A percentile compares a stretch with the other conserved stretches of the same genome.
Evolutionary conservation across 2,329 filamentous ascomycete genomes (phyloP).

Genomic region (Penicillium sp.): DNA sequence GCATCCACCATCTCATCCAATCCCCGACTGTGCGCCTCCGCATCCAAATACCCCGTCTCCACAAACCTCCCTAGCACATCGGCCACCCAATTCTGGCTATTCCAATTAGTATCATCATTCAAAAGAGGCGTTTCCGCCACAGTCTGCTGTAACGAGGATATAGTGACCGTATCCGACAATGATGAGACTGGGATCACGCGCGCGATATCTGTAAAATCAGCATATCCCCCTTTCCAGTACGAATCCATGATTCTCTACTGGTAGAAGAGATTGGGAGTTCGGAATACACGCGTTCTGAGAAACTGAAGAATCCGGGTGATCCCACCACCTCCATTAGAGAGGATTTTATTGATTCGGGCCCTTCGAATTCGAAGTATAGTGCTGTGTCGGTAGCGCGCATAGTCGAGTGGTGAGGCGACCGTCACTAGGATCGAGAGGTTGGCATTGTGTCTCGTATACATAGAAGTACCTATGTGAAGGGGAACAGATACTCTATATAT

Average conservation of each 20-base stretch:
- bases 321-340: conserved; percentile 16
- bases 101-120: conserved; percentile 14
- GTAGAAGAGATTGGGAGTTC: background rate
- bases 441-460: conserved; percentile 6
- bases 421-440: conserved; percentile 18
- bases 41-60: conserved; percentile 10
- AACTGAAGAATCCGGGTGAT: conserved; percentile 13
- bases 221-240: background rate
- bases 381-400: conserved; percentile 20
- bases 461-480: no score
- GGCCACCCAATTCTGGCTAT: conserved; percentile 20
- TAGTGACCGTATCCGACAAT: background rate
- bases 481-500: no score
- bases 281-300: conserved; percentile 13
- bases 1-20: conserved; percentile 21
- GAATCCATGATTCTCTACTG: background rate
- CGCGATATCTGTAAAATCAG: conserved; percentile 4
- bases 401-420: conserved; percentile 21
- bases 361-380: conserved; percentile 14
- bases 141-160: background rate
- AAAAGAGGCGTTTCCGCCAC: conserved; percentile 8
- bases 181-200: conserved; percentile 6
- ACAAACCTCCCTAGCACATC: conserved; percentile 17
- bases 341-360: conserved; percentile 5
- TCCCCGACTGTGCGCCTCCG: conserved; percentile 1